Evolutionary conservation across 176 grass and related monocot species (phyloP).

Genomic region (Triticum turgidum): DNA sequence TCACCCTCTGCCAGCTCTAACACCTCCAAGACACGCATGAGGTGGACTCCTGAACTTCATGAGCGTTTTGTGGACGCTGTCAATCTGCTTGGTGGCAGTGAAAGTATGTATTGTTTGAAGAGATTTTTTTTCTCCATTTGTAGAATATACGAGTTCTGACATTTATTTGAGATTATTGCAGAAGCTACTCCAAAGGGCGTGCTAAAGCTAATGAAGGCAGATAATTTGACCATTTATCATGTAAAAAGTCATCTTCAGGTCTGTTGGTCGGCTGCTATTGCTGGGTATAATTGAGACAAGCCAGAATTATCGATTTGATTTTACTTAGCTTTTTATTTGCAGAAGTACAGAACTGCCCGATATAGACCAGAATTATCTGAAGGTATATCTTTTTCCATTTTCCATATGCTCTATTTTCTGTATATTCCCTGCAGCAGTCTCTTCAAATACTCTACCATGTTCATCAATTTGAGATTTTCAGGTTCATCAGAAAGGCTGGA

Average conservation of each 20-base stretch:
- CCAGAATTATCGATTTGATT: conserved; percentile 24
- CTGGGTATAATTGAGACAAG: not conserved
- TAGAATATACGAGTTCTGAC: conserved; percentile 1
- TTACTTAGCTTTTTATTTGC: conserved; percentile 36
- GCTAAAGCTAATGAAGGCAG: conserved; percentile 97
- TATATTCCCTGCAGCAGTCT: not conserved
- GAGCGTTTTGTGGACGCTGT: conserved; percentile 94
- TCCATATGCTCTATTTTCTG: not conserved
- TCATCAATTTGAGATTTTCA: conserved; percentile 34
- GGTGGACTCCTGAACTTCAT: conserved; percentile 97
- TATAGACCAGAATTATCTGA: conserved; percentile 90
- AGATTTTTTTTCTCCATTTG: not conserved
- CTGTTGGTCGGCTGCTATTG: conserved; percentile 9
- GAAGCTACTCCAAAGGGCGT: conserved; percentile 99
- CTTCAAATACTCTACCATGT: conserved; percentile 6
- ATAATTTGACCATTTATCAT: conserved; percentile 99
- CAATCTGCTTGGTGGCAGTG: conserved; percentile 91
- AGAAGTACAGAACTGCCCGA: conserved; percentile 99
- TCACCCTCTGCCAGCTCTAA: conserved; percentile 45
- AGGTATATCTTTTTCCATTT: conserved; percentile 48
- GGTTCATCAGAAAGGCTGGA: conserved; percentile 58
- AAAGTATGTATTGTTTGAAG: conserved; percentile 63
- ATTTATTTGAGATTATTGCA: conserved; percentile 43
- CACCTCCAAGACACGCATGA: conserved; percentile 79
- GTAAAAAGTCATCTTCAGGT: conserved; percentile 99